These are phyloP conservation scores for Actinidia polygama DNA, from an alignment of 179 eudicot genomes.

Conservation along the genomic window DNA sequence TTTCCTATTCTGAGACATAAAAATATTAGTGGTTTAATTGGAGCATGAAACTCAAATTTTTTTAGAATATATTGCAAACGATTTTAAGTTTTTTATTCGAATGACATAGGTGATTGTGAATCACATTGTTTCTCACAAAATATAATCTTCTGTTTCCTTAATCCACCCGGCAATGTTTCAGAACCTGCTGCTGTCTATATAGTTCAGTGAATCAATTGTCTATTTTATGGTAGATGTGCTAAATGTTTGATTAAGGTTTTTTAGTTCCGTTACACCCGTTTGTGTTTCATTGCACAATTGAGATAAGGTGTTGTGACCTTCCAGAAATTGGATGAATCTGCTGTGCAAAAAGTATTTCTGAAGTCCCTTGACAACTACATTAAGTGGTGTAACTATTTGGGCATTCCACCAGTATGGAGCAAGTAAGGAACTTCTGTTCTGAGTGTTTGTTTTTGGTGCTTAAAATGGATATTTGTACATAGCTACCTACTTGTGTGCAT, in stretches of 20 bases:
- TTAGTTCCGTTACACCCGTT: neutral
- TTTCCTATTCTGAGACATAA: neutral
- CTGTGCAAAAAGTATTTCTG: slow-evolving; percentile 75
- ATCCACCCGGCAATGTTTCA: neutral
- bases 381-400: slow-evolving; percentile 93
- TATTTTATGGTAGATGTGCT: neutral
- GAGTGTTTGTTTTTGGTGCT: neutral
- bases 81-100: neutral
- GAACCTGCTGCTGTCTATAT: neutral
- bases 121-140: neutral
- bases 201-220: neutral
- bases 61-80: neutral
- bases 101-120: neutral
- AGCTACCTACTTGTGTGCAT: neutral
- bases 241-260: neutral
- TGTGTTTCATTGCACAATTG: neutral
- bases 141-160: neutral
- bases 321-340: slow-evolving; percentile 97
- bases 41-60: neutral
- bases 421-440: slow-evolving; percentile 46
- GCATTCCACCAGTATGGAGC: slow-evolving; percentile 88
- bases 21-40: neutral
- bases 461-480: neutral
- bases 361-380: slow-evolving; percentile 95
- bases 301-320: slow-evolving; percentile 16